phyloP scores from a whole-genome alignment of 805 yeast genomes.

The Ogataea methylovora region DNA sequence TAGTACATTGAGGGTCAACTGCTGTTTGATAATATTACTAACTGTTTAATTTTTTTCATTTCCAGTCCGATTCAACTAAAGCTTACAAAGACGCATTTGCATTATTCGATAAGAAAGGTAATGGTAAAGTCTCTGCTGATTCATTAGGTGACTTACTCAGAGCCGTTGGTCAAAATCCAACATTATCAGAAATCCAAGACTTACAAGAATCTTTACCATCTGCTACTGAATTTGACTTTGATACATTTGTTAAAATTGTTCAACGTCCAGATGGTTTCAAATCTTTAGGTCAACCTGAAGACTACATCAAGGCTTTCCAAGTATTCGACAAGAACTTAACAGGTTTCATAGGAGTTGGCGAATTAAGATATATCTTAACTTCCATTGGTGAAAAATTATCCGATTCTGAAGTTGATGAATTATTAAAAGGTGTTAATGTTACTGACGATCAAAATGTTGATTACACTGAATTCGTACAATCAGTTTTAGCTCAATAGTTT shows the following conservation, averaged over 20 bases:
- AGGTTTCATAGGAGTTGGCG: constrained; percentile 96
- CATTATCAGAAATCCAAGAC: constrained; percentile 75
- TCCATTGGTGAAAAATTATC: constrained; percentile 91
- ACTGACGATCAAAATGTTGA: constrained; percentile 93
- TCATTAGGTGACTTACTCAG: constrained; percentile 89
- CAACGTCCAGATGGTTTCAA: constrained; percentile 86
- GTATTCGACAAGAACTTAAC: constrained; percentile 94
- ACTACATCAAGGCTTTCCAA: constrained; percentile 92
- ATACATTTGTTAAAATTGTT: constrained; percentile 66
- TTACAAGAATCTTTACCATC: constrained; percentile 30
- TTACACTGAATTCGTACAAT: constrained; percentile 90
- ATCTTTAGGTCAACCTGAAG: constrained; percentile 83
- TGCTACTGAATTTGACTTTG: constrained; percentile 54
- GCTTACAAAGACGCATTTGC: constrained; percentile 89
- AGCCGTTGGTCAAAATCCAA: constrained; percentile 98
- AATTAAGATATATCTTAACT: constrained; percentile 88
- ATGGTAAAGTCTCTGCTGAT: constrained; percentile 79
- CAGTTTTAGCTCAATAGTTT: constrained; percentile 78
- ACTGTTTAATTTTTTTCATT: too few species aligned
- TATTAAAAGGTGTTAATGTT: constrained; percentile 89
- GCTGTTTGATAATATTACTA: too few species aligned
- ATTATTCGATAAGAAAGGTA: constrained; percentile 91
- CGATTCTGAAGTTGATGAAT: constrained; percentile 90
- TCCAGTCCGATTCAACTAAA: constrained; percentile 20
- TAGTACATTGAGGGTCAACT: too few species aligned